Percentiles rank a stretch among this genome's conserved stretches.
phyloP scores from a whole-genome alignment of 2,329 filamentous ascomycete genomes.

The Rhynchosporium graminicola region DNA sequence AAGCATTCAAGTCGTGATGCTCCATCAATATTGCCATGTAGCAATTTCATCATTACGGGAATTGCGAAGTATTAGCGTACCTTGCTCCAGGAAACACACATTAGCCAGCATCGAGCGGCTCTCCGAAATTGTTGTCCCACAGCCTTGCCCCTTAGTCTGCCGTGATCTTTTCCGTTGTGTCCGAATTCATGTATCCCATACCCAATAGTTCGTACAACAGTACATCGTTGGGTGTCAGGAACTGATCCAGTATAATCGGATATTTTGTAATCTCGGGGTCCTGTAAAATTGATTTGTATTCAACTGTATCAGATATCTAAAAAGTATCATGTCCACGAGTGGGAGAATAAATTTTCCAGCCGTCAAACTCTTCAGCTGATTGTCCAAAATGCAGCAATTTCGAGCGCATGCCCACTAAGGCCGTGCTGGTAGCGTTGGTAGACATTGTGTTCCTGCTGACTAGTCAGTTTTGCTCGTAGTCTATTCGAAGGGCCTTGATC shows the following conservation, averaged over 20 bases:
- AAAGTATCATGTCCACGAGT: conserved; percentile 9
- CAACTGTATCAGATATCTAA: background rate
- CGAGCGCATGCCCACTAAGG: conserved; percentile 10
- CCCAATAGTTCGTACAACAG: conserved; percentile 13
- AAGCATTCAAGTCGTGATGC: too few species aligned
- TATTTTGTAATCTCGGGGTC: background rate
- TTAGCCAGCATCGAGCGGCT: too few species aligned
- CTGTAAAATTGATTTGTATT: background rate
- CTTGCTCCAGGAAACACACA: too few species aligned
- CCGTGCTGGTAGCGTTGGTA: background rate
- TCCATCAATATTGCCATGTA: too few species aligned
- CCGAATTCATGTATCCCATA: conserved; percentile 9
- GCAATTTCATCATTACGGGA: too few species aligned
- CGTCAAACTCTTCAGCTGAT: conserved; percentile 2
- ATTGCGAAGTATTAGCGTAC: too few species aligned
- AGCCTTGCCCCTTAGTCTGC: background rate
- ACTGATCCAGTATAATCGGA: background rate
- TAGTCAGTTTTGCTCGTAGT: conserved; percentile 15
- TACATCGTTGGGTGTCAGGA: conserved; percentile 7
- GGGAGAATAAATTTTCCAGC: conserved; percentile 13
- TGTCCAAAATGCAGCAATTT: conserved; percentile 13
- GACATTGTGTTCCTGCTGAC: conserved; percentile 3
- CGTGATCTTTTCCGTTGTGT: background rate
- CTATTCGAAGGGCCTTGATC: conserved; percentile 11
- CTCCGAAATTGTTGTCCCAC: background rate